These are phyloP conservation scores for Vitis labrusca DNA, from an alignment of 164 flowering plant genomes.

Conservation along the genomic window DNA sequence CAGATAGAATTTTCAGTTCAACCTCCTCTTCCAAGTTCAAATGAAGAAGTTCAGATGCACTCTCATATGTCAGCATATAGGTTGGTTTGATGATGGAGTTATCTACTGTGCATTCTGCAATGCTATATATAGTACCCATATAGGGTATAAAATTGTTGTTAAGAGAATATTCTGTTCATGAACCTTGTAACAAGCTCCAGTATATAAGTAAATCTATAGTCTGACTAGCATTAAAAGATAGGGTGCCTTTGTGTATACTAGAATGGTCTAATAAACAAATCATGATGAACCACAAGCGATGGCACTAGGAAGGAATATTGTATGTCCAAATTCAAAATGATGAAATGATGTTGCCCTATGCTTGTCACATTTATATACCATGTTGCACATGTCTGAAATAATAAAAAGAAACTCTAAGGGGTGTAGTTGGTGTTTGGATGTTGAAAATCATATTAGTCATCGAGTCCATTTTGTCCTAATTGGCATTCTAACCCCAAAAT, in stretches of 20 bases:
- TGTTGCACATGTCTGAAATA: not conserved
- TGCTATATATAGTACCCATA: slow-evolving; percentile 53
- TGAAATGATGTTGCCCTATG: not conserved
- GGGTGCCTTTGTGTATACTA: not conserved
- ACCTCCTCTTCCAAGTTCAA: slow-evolving; percentile 86
- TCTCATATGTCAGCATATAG: slow-evolving; percentile 95
- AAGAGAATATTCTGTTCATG: slow-evolving; percentile 3
- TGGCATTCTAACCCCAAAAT: not conserved
- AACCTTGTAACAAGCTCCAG: slow-evolving; percentile 2
- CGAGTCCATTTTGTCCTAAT: not conserved
- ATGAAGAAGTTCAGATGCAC: slow-evolving; percentile 88
- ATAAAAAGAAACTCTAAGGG: not conserved
- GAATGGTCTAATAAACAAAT: not conserved
- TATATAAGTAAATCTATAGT: not conserved
- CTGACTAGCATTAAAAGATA: not conserved
- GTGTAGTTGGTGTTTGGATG: too few relatives aligned
- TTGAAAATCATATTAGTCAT: not conserved
- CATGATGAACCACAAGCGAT: not conserved
- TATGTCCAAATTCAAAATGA: not conserved
- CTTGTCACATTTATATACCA: not conserved
- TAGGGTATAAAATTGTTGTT: slow-evolving; percentile 5
- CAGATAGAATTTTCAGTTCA: slow-evolving; percentile 73
- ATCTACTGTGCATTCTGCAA: slow-evolving; percentile 81
- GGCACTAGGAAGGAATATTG: not conserved
- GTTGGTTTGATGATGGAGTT: slow-evolving; percentile 86